A percentile compares a stretch with the other conserved stretches of the same genome.
Conservation (phyloP, 2,329 filamentous ascomycete species). For the Sclerotinia glacialis region DNA sequence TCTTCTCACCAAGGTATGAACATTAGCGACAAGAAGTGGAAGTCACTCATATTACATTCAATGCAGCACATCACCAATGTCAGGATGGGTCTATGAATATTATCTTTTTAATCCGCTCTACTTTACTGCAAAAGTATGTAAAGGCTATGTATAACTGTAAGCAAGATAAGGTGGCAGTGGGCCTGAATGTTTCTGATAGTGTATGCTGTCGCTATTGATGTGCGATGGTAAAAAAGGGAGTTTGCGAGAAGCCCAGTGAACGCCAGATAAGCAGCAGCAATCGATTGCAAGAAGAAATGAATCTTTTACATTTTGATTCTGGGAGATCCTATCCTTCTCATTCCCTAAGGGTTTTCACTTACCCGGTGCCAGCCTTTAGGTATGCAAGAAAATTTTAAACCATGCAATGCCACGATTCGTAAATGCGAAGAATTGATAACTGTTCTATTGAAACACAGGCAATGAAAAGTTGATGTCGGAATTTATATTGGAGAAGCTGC, state of each 20-base stretch:
- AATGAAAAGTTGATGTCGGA: constrained; percentile 4
- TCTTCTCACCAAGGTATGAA: neutral
- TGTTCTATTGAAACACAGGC: constrained; percentile 15
- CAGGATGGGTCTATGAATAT: neutral
- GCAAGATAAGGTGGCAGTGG: neutral
- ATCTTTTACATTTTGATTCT: constrained; percentile 25
- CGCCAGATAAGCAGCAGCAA: constrained; percentile 34
- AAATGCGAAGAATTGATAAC: constrained; percentile 31
- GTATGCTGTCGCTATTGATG: neutral
- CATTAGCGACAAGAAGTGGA: neutral
- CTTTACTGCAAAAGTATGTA: neutral
- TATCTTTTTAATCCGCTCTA: neutral
- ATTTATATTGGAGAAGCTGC: constrained; percentile 1
- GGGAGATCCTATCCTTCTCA: constrained; percentile 32
- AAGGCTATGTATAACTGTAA: constrained; percentile 2
- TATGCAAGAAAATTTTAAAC: constrained; percentile 25
- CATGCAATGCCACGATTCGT: constrained; percentile 28
- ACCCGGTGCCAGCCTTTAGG: constrained; percentile 1
- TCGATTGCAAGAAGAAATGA: constrained; percentile 23
- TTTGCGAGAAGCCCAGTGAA: constrained; percentile 9
- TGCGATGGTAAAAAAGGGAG: constrained; percentile 8
- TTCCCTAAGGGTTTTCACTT: constrained; percentile 14
- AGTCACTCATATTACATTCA: neutral
- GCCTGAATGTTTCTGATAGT: neutral
- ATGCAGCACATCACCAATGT: neutral